phyloP scores from a whole-genome alignment of 805 yeast genomes.

The Myxozyma neglecta region DNA sequence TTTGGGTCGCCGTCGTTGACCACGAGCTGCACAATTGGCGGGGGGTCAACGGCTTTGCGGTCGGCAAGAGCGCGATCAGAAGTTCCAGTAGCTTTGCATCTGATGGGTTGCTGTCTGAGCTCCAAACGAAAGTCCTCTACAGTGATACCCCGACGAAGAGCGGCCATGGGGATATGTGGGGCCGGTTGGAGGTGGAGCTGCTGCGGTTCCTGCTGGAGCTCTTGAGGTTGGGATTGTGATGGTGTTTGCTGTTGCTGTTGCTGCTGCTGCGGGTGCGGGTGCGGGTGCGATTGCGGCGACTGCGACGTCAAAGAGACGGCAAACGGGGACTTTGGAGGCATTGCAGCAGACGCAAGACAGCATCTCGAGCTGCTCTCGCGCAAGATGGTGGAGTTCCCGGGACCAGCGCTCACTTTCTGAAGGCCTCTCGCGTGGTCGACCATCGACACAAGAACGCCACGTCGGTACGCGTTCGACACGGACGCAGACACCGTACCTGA shows the following conservation, averaged over 20 bases:
- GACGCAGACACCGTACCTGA: background rate
- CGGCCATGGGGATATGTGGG: conserved; percentile 10
- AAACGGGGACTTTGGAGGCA: background rate
- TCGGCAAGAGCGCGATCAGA: conserved; percentile 27
- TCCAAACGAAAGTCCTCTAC: conserved; percentile 20
- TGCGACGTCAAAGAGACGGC: background rate
- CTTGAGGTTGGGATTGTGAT: background rate
- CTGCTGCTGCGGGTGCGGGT: background rate
- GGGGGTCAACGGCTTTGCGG: conserved; percentile 32
- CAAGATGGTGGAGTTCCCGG: background rate
- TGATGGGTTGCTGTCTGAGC: conserved; percentile 31
- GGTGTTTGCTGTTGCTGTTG: background rate
- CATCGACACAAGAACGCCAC: background rate
- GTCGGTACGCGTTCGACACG: background rate
- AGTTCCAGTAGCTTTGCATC: conserved; percentile 24
- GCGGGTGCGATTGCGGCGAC: background rate
- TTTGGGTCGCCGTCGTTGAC: conserved; percentile 24
- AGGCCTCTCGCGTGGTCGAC: conserved; percentile 1
- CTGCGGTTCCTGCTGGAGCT: background rate
- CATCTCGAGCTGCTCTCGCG: background rate
- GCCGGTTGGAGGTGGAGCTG: background rate
- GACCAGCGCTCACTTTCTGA: conserved; percentile 6
- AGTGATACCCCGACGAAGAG: conserved; percentile 19
- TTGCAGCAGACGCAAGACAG: background rate
- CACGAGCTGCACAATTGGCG: conserved; percentile 30